Base-by-base conservation (phyloP, 306 rosid species). In the Vigna reflexopilosa region DNA sequence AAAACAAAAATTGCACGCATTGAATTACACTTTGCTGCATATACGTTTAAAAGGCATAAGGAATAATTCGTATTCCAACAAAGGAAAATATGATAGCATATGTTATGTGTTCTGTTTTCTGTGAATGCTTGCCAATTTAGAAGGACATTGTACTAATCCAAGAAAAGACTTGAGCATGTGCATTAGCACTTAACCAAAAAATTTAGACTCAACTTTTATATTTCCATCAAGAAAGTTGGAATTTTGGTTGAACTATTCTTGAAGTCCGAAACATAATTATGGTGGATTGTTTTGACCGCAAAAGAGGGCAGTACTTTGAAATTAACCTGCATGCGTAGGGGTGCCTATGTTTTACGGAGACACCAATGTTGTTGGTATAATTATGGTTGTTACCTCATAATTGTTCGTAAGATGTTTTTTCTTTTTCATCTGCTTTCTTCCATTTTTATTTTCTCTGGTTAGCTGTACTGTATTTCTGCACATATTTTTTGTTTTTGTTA, bases 281-380 rank as follows among this genome's bases (percentile, higher is more conserved):
- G 28, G 34, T 77, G 48, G 67, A 12, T 75, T 72, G 67, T 59
- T 55, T 54, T 55, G 67, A 72, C 66, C 52, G 32, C 77, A 56
- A 55, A 72, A 13, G 66, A 72, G 52, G 63, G 76, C 48, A 71
- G 34, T 50, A 72, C 65, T 55, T 30, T 54, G 77, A 72, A 67
- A 42, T 19, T 20, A 34, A 72, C 54, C 77, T 54, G 52, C 65
- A 54, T 72, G 65, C 51, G 77, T 71, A 71, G 45, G 26, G 76
- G 62, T 32, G 30, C 58, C 38, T 51, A 15, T 52, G 28, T 51
- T 52, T 49, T 49, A n/a, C 14, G 9, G 19, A 54, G 17, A 19
- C 72, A 67, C 55, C 45, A 7, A 30, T 50, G 30, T 49, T 69
- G 24, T 24, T 49, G 75, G 30, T 71, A 71, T 52, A n/a, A 17